Conservation (phyloP, 2,329 filamentous ascomycete species). For the Colletotrichum salicis region DNA sequence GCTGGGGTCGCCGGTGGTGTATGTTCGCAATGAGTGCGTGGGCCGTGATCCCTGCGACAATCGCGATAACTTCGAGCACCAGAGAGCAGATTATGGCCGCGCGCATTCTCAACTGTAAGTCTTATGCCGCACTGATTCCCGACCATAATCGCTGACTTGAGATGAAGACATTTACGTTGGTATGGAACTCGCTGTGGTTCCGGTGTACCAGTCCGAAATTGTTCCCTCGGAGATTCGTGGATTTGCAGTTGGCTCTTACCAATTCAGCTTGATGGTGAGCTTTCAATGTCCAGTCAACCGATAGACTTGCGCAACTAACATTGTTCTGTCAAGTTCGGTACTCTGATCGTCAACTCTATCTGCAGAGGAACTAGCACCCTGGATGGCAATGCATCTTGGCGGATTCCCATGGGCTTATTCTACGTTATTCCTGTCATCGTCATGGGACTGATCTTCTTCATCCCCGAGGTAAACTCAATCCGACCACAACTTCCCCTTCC, state of each 20-base stretch:
- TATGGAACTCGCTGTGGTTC: constrained; percentile 52
- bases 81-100: constrained; percentile 47
- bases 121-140: neutral
- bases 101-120: constrained; percentile 47
- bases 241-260: constrained; percentile 48
- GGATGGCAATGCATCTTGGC: constrained; percentile 44
- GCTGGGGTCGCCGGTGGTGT: constrained; percentile 47
- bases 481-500: neutral
- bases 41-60: constrained; percentile 46
- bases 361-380: constrained; percentile 45
- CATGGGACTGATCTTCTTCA: constrained; percentile 41
- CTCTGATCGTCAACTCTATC: constrained; percentile 44
- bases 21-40: constrained; percentile 52
- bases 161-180: constrained; percentile 48
- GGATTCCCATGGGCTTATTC: constrained; percentile 48
- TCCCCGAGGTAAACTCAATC: constrained; percentile 39
- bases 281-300: too few species aligned
- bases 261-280: constrained; percentile 43
- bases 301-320: neutral
- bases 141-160: neutral
- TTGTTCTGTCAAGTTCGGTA: constrained; percentile 31
- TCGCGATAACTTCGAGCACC: constrained; percentile 45
- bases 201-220: constrained; percentile 50
- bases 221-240: constrained; percentile 45
- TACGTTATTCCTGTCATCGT: constrained; percentile 47